Evolutionary conservation across 176 grass and related monocot genomes (phyloP).

Genomic region (Cymbopogon citratus): DNA sequence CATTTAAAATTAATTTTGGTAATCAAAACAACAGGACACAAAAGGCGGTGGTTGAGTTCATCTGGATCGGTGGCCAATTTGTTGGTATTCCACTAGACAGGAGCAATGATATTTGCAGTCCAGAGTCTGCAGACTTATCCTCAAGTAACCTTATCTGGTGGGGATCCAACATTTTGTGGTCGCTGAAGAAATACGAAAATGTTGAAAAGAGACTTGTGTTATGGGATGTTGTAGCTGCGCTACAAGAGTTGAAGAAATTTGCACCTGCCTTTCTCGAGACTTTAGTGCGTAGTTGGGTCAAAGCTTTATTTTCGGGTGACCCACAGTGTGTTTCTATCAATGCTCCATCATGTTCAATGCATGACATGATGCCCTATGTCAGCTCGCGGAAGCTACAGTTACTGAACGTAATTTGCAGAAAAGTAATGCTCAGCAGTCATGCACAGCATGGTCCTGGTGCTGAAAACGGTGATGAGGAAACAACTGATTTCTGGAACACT

Average conservation of each 20-base stretch:
- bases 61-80: constrained; percentile 68
- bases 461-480: constrained; percentile 4
- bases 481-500: constrained; percentile 50
- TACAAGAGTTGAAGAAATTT: constrained; percentile 46
- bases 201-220: constrained; percentile 38
- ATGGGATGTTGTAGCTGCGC: constrained; percentile 62
- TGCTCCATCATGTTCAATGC: constrained; percentile 18
- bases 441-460: background rate
- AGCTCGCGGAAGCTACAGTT: constrained; percentile 66
- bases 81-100: constrained; percentile 57
- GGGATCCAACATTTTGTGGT: constrained; percentile 64
- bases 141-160: constrained; percentile 38
- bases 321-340: constrained; percentile 29
- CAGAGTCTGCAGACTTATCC: constrained; percentile 32
- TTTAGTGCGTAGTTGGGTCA: constrained; percentile 54
- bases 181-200: constrained; percentile 62
- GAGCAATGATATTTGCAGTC: constrained; percentile 7
- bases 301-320: constrained; percentile 40
- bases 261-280: constrained; percentile 45
- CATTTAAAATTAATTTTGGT: background rate
- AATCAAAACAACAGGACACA: constrained; percentile 53
- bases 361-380: constrained; percentile 32
- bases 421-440: constrained; percentile 41
- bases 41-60: constrained; percentile 76
- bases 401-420: constrained; percentile 68